Evolutionary conservation across 164 flowering plant genomes (phyloP), one percentile per base, ranked within the genome.

Genomic region (Vitis cinerea): DNA sequence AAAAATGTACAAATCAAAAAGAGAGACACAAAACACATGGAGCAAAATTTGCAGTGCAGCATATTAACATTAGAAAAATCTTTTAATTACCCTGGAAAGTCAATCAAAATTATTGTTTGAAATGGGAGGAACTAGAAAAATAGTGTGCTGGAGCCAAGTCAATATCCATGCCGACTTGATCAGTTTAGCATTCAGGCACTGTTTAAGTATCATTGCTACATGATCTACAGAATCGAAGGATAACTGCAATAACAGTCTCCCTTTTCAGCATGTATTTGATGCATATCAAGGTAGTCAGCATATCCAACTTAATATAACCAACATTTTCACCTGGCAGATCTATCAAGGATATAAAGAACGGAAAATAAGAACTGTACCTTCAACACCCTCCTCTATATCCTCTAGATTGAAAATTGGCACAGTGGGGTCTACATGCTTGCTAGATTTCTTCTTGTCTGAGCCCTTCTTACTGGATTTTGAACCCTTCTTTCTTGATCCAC

Each of bases 321-420:
- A 62, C 12, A 47, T 61, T 31, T 56, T 50, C 31, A 58, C 58
- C 65, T 59, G 50, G 23, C 1, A 29, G 30, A 63, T 50, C 17
- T 16, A 37, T 4, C 31, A 5, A 8, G 9, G 29, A 17, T 69
- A 23, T 19, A 64, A n/a, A 5, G 10, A 16, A 9, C 48, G 47
- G 31, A 47, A 31, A 64, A 16, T 3, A 37, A 58, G 12, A 51
- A 31, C 15, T 56, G 56, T 84, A 94, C 98, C 98, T 87, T 90
- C 97, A 54, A 92, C 87, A 3, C 95, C 98, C 70, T 90, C 97
- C 80, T 90, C 98, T 55, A 90, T 94, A 78, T 90, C 96, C 76
- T 94, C 98, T 30, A 94, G 79, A 72, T 73, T 89, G 83, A 89
- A 89, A 59, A 87, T 78, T 4, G 94, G 94, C 67, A 89, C 88